Base-by-base conservation (phyloP, 176 grass and related monocot species). In the Puya raimondii region DNA sequence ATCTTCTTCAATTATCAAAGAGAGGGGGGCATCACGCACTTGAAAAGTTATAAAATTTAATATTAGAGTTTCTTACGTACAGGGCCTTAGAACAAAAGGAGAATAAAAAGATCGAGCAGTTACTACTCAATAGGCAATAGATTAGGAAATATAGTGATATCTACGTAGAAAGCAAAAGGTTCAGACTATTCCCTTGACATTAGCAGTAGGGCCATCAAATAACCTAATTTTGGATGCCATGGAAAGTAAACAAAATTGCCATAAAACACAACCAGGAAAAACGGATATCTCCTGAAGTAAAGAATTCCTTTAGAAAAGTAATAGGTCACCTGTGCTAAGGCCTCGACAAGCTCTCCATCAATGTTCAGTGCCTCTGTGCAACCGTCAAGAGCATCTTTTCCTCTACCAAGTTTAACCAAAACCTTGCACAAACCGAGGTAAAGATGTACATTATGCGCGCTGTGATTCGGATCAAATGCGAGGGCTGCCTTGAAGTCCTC, bases 371-470 rank as follows among this genome's bases (percentile, higher is more conserved):
- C 89, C 76, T 92, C 86, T 13, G 87, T 83, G 74, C 94, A 97
- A 65, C 77, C 88, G 47, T 14, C 80, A 49, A 97, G 76, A 74
- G 94, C 94, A 70, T 97, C 94, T 57, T 92, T 97, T 63, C 89
- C 89, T 97, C 94, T 92, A 3, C 89, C 94, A 74, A 97, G 89
- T 90, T 90, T 92, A 87, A 92, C 86, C 74, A 97, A 80, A 81
- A 84, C 79, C 79, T 97, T 97, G 81, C 94, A 97, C 48, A 97
- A 76, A 48, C 84, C 89, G 70, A 97, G 84, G 79, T 88, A 75
- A 87, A 97, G 82, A 75, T 97, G 70, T 22, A 92, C 69, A 56
- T 92, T 97, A 76, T 92, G 88, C 48, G 85, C 63, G 48, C 54
- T 84, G 69, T 97, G 89, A 75, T 87, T 75, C 18, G 94, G 86